A percentile compares a stretch with the other conserved stretches of the same genome.
phyloP scores from a whole-genome alignment of 495 filamentous ascomycete species.

The Podospora tetraspora region DNA sequence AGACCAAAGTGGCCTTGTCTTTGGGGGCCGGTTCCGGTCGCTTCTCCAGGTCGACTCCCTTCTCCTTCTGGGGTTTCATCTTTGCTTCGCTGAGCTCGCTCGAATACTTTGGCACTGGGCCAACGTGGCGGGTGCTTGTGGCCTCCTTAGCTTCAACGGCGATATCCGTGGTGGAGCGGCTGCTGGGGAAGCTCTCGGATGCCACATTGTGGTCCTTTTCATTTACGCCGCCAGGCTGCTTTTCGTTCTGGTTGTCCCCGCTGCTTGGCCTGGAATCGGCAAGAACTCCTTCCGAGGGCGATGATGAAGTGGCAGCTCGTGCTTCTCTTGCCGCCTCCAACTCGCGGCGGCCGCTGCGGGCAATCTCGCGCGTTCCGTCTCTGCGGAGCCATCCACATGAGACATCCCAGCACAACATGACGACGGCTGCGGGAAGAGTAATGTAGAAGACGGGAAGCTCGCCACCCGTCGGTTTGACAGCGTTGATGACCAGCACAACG shows the following conservation, averaged over 20 bases:
- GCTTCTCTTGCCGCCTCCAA: constrained; percentile 43
- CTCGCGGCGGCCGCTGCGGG: constrained; percentile 48
- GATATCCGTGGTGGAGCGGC: background rate
- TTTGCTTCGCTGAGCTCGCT: background rate
- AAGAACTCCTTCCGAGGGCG: background rate
- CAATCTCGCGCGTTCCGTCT: constrained; percentile 54
- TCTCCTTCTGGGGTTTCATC: background rate
- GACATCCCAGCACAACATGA: constrained; percentile 61
- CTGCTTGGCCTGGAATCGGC: background rate
- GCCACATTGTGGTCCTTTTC: background rate
- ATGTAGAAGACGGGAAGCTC: constrained; percentile 55
- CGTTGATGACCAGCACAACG: constrained; percentile 55
- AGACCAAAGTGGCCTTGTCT: constrained; percentile 42
- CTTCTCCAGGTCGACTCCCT: background rate
- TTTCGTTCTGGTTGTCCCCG: background rate
- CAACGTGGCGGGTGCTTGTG: background rate
- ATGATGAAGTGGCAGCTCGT: constrained; percentile 13
- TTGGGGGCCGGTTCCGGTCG: background rate
- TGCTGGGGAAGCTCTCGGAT: background rate
- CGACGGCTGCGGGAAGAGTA: constrained; percentile 55
- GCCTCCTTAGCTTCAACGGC: background rate
- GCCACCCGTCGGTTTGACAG: constrained; percentile 38
- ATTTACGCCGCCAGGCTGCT: background rate
- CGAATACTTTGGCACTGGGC: background rate
- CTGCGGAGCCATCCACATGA: constrained; percentile 53